These are phyloP conservation scores for Vickermania spadyakhi DNA, from an alignment of 208 protist species.

Conservation along the genomic window DNA sequence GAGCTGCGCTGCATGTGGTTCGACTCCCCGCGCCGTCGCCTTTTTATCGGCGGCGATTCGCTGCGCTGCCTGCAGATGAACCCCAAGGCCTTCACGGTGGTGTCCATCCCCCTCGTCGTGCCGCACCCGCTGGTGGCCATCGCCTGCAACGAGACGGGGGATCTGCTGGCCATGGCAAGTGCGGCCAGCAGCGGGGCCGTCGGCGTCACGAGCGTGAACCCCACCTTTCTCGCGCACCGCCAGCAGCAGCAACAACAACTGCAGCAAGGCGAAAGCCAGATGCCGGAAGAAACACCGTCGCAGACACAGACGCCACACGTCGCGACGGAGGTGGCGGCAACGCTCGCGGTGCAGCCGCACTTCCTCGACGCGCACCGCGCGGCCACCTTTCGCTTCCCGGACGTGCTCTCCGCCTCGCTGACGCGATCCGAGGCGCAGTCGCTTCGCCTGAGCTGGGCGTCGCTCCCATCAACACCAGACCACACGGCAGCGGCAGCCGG, in stretches of 20 bases:
- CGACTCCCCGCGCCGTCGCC: conserved; percentile 36
- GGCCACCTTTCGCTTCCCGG: conserved; percentile 18
- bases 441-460: conserved; percentile 57
- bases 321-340: not conserved
- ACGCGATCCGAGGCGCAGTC: conserved; percentile 30
- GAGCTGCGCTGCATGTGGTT: conserved; percentile 65
- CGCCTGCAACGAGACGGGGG: conserved; percentile 52
- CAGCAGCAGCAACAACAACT: not conserved
- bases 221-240: not conserved
- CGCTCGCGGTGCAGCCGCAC: not conserved
- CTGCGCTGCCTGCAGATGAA: conserved; percentile 61
- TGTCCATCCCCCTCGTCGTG: conserved; percentile 43
- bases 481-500: conserved; percentile 10
- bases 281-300: not conserved
- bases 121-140: conserved; percentile 53
- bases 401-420: conserved; percentile 26
- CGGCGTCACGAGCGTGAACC: conserved; percentile 2
- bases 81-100: conserved; percentile 27
- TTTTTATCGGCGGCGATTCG: conserved; percentile 83
- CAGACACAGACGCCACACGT: not conserved
- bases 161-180: conserved; percentile 54
- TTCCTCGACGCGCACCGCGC: conserved; percentile 2
- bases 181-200: conserved; percentile 44
- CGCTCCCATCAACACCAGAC: conserved; percentile 8
- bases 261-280: not conserved